Evolutionary conservation across 192 early-diverging fungal species (phyloP).

Genomic region (Funneliformis mosseae): DNA sequence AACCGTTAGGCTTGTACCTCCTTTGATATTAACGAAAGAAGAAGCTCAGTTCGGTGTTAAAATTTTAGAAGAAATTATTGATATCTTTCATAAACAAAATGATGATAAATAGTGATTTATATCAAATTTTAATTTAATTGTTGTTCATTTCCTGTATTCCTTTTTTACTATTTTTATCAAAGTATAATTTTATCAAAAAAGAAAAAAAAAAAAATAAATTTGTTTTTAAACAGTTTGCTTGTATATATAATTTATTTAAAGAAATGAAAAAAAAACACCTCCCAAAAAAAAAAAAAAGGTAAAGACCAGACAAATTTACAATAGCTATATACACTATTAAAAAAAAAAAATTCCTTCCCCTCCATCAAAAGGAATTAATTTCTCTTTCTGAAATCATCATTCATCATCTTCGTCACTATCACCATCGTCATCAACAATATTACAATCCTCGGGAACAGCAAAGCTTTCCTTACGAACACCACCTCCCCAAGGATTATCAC

Average conservation of each 20-base stretch:
- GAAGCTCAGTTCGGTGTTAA: constrained; percentile 76
- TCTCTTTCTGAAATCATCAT: background rate
- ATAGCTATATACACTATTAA: background rate
- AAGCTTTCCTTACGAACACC: constrained; percentile 60
- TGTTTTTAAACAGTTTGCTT: background rate
- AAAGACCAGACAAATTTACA: no score
- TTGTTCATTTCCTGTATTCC: background rate
- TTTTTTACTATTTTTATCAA: background rate
- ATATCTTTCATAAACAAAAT: constrained; percentile 35
- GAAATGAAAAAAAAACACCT: background rate
- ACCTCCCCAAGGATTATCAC: constrained; percentile 61
- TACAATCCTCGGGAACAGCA: constrained; percentile 46
- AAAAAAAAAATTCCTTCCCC: background rate
- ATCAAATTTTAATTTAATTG: background rate
- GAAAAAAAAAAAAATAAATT: background rate
- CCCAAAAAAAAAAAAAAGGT: background rate
- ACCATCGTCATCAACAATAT: no score
- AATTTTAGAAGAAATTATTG: constrained; percentile 70
- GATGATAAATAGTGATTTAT: background rate
- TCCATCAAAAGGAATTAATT: background rate
- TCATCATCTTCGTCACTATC: background rate
- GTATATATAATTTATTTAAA: background rate
- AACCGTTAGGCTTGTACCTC: constrained; percentile 90
- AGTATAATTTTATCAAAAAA: background rate
- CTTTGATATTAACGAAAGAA: constrained; percentile 76